Conservation (phyloP, 1,284 basidiomycete genomes). For the Cryptococcus sp. region DNA sequence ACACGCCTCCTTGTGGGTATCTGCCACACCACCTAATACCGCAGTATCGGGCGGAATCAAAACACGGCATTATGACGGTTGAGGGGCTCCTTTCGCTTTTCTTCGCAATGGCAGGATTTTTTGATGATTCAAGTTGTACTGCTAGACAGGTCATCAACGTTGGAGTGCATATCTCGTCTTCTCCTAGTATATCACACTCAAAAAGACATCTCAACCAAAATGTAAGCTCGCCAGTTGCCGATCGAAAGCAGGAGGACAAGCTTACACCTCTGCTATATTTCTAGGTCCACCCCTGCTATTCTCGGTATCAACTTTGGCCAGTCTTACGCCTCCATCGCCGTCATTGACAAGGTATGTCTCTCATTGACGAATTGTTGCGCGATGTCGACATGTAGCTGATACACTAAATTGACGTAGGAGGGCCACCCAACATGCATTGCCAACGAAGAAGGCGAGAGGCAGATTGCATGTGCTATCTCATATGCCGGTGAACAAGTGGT, state of each 20-base stretch:
- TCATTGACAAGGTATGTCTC: slow-evolving; percentile 81
- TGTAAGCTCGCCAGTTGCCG: background rate
- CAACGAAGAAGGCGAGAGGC: slow-evolving; percentile 97
- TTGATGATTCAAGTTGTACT: too few relatives aligned
- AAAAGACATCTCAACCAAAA: slow-evolving; percentile 1
- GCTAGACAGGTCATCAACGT: too few relatives aligned
- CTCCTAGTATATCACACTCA: background rate
- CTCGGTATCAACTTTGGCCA: slow-evolving; percentile 98
- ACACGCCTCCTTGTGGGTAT: too few relatives aligned
- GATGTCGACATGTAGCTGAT: too few relatives aligned
- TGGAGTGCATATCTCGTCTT: background rate
- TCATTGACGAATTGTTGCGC: background rate
- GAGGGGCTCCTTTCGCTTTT: too few relatives aligned
- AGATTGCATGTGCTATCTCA: slow-evolving; percentile 92
- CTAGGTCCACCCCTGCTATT: slow-evolving; percentile 51
- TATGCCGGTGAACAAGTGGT: slow-evolving; percentile 90
- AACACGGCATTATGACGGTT: too few relatives aligned
- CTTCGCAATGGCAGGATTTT: too few relatives aligned
- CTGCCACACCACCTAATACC: too few relatives aligned
- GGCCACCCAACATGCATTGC: slow-evolving; percentile 90
- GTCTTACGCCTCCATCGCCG: slow-evolving; percentile 90
- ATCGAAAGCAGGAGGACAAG: background rate
- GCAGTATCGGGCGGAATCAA: too few relatives aligned
- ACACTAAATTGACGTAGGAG: slow-evolving; percentile 60
- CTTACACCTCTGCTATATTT: background rate